Evolutionary conservation across 2,329 filamentous ascomycete genomes (phyloP).

Genomic region (Pseudogymnoascus verrucosus): DNA sequence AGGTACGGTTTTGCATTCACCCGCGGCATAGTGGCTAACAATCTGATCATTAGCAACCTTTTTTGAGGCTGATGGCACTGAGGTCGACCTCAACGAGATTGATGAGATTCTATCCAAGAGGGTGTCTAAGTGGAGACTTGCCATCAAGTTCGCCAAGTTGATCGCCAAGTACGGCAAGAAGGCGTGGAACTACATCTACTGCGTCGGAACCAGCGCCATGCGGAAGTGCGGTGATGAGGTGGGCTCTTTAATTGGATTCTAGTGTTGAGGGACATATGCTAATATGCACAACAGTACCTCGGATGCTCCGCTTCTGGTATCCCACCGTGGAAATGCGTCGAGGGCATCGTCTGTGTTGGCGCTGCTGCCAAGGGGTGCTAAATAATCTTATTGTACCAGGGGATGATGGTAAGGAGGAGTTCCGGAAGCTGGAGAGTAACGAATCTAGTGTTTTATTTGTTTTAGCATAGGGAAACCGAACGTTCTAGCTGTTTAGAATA

Average conservation of each 20-base stretch:
- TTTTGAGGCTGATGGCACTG: neutral
- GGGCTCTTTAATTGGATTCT: neutral
- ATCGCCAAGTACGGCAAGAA: neutral
- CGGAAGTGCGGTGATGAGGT: neutral
- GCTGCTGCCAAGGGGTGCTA: neutral
- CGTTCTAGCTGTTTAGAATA: neutral
- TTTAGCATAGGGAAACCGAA: neutral
- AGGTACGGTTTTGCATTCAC: neutral
- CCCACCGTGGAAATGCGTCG: neutral
- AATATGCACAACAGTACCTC: neutral
- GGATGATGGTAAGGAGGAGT: neutral
- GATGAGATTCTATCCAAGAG: neutral
- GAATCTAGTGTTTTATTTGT: neutral
- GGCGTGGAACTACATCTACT: slow-evolving; percentile 4
- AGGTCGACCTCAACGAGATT: neutral
- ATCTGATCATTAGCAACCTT: neutral
- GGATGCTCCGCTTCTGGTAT: neutral
- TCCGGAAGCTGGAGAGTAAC: neutral
- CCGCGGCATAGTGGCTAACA: neutral
- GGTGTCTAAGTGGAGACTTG: neutral
- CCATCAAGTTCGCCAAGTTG: slow-evolving; percentile 3
- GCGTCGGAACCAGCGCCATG: neutral
- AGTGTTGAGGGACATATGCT: neutral
- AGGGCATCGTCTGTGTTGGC: neutral
- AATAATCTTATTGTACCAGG: neutral